Percentiles rank a stretch among this genome's conserved stretches.
Evolutionary conservation across 2,329 filamentous ascomycete species (phyloP).

Genomic region (Mycocentrospora acerina): DNA sequence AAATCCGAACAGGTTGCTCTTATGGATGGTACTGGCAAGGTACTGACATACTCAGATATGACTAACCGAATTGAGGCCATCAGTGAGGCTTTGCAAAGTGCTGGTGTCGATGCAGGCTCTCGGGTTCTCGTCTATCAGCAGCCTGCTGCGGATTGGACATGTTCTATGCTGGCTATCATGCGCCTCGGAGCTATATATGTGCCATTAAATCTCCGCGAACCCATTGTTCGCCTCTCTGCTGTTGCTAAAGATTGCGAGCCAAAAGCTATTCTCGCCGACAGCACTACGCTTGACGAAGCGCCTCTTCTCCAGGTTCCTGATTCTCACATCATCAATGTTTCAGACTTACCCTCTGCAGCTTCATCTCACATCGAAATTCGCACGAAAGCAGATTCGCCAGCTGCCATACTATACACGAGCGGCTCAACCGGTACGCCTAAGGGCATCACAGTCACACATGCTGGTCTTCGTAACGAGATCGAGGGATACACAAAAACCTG

Average conservation of each 20-base stretch:
- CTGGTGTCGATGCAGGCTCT: neutral
- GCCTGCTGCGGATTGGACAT: slow-evolving; percentile 39
- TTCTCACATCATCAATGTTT: neutral
- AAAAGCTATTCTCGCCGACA: neutral
- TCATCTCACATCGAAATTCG: neutral
- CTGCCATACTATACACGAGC: slow-evolving; percentile 61
- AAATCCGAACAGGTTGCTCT: neutral
- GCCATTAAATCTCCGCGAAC: slow-evolving; percentile 37
- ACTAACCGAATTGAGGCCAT: neutral
- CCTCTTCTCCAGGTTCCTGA: neutral
- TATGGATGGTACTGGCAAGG: neutral
- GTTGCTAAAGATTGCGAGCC: neutral
- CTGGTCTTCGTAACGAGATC: slow-evolving; percentile 41
- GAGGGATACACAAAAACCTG: too few species aligned
- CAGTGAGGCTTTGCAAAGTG: neutral
- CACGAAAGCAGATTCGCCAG: slow-evolving; percentile 31
- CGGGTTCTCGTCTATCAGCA: slow-evolving; percentile 40
- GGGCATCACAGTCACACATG: slow-evolving; percentile 44
- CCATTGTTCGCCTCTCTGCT: neutral
- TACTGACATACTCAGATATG: neutral
- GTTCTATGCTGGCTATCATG: slow-evolving; percentile 45
- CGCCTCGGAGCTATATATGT: slow-evolving; percentile 39
- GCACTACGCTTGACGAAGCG: neutral
- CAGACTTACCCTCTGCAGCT: too few species aligned
- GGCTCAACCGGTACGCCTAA: slow-evolving; percentile 58